phyloP scores from a whole-genome alignment of 73 alveolate species.

The Paramecium primaurelia region DNA sequence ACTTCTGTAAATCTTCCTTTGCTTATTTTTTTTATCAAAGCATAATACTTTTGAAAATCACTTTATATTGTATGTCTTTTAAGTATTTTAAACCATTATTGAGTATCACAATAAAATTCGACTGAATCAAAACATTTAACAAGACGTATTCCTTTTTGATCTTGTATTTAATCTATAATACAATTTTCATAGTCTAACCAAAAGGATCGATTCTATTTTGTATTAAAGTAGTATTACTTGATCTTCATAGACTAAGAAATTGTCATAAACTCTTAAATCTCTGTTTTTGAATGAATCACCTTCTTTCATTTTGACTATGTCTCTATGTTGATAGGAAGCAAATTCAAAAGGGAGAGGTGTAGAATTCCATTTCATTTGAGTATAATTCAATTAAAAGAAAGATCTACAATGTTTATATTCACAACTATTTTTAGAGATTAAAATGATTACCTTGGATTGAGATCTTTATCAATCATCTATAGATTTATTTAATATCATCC shows the following conservation, averaged over 20 bases:
- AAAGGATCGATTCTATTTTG: neutral
- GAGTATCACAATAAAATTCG: neutral
- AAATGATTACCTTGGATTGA: neutral
- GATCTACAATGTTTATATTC: neutral
- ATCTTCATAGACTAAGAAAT: neutral
- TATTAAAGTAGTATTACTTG: neutral
- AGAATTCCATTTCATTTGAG: neutral
- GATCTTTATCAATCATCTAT: neutral
- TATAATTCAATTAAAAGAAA: neutral
- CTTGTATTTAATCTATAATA: neutral
- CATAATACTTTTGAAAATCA: neutral
- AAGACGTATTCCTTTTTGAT: neutral
- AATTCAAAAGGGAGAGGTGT: neutral
- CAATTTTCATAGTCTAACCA: conserved; percentile 11
- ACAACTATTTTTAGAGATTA: neutral
- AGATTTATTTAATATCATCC: conserved; percentile 1
- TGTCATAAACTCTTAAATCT: neutral
- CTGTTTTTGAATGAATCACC: neutral
- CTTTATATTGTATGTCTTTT: neutral
- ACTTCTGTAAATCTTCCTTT: conserved; percentile 18
- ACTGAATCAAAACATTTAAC: neutral
- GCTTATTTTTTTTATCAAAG: neutral
- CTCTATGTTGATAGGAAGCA: neutral
- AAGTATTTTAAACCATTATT: neutral
- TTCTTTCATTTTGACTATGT: neutral